Percentiles rank a stretch among this genome's conserved stretches.
These are phyloP conservation scores for Cutaneotrichosporon sp. DNA, from an alignment of 1,284 basidiomycete genomes.

Conservation along the genomic window DNA sequence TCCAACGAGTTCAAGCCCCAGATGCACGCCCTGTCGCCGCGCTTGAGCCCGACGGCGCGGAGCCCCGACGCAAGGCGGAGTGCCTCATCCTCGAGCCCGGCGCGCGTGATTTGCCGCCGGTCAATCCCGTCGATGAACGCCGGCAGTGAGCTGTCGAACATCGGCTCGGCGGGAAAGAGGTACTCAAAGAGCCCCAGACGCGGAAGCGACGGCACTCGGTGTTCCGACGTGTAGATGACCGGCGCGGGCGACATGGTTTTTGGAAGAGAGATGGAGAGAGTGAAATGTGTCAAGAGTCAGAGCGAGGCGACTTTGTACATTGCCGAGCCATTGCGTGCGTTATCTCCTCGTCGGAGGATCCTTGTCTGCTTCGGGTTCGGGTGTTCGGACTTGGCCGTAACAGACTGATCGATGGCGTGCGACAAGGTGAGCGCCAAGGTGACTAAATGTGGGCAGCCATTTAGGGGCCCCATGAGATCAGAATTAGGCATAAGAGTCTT, in stretches of 20 bases:
- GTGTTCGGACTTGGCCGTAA: too few species aligned
- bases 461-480: too few species aligned
- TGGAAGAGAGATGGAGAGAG: not conserved
- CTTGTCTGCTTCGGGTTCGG: too few species aligned
- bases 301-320: too few species aligned
- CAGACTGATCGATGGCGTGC: too few species aligned
- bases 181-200: slow-evolving; percentile 18
- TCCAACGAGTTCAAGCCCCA: slow-evolving; percentile 60
- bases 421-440: too few species aligned
- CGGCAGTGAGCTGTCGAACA: slow-evolving; percentile 36
- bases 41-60: slow-evolving; percentile 33
- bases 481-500: too few species aligned
- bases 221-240: slow-evolving; percentile 19
- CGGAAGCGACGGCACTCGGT: slow-evolving; percentile 15
- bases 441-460: too few species aligned
- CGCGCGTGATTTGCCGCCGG: slow-evolving; percentile 61
- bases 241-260: not conserved
- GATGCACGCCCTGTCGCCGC: slow-evolving; percentile 42
- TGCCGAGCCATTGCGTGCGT: too few species aligned
- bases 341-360: too few species aligned
- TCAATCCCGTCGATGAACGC: slow-evolving; percentile 69
- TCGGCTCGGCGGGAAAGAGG: slow-evolving; percentile 13
- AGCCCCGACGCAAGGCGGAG: slow-evolving; percentile 63
- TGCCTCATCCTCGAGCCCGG: slow-evolving; percentile 59
- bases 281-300: too few species aligned